Percentiles rank a stretch among this genome's conserved stretches.
Evolutionary conservation across 164 flowering plant genomes (phyloP).

Genomic region (Macadamia tetraphylla): DNA sequence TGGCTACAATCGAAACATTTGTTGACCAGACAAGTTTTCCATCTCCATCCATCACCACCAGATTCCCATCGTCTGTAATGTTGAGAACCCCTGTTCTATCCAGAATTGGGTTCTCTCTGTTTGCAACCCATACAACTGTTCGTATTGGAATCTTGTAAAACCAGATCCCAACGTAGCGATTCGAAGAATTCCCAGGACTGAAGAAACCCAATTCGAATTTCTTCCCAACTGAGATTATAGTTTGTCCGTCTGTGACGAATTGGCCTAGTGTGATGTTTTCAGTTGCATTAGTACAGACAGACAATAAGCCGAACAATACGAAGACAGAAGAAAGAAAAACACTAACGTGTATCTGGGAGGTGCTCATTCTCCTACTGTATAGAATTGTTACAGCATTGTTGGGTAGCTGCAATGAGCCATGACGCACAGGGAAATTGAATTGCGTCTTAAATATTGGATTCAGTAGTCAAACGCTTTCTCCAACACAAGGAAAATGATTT

Average conservation of each 20-base stretch:
- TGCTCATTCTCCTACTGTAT: no score
- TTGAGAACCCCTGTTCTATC: conserved; percentile 27
- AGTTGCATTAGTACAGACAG: no score
- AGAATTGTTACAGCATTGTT: no score
- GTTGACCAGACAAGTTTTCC: conserved; percentile 10
- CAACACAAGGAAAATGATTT: no score
- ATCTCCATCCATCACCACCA: conserved; percentile 4
- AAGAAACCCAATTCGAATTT: conserved; percentile 21
- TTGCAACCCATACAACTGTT: conserved; percentile 56
- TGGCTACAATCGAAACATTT: not conserved
- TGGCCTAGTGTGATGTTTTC: conserved; percentile 2
- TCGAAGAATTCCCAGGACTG: conserved; percentile 10
- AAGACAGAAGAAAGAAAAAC: no score
- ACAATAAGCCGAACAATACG: no score
- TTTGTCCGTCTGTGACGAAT: conserved; percentile 10
- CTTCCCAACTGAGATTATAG: conserved; percentile 6
- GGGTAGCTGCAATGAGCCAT: no score
- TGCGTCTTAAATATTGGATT: no score
- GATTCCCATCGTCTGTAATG: conserved; percentile 21
- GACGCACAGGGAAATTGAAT: no score
- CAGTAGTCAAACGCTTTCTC: no score
- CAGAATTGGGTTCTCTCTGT: conserved; percentile 41
- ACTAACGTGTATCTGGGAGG: no score
- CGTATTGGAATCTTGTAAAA: conserved; percentile 12
- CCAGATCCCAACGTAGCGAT: conserved; percentile 21